A percentile compares a stretch with the other conserved stretches of the same genome.
Conservation (phyloP, 495 filamentous ascomycete genomes). For the Neurospora sublineolata region DNA sequence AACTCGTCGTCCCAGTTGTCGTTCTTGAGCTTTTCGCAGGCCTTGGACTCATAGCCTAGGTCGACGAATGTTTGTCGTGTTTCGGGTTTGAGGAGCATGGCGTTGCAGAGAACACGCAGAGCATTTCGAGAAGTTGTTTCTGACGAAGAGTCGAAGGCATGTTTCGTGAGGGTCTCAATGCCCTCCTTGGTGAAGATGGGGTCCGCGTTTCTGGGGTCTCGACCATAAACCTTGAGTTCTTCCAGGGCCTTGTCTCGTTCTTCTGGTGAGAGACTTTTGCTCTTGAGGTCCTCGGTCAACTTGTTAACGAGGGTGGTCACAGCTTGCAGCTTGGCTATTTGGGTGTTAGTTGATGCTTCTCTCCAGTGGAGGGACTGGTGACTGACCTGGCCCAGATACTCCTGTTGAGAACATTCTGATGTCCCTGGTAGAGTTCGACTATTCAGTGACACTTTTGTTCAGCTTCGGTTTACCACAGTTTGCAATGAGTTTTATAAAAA, state of each 20-base stretch:
- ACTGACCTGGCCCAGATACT: neutral
- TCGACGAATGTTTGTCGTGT: constrained; percentile 75
- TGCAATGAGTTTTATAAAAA: neutral
- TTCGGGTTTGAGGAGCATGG: constrained; percentile 57
- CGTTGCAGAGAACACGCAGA: constrained; percentile 77
- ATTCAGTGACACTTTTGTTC: neutral
- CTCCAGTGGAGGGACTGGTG: neutral
- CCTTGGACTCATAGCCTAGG: constrained; percentile 57
- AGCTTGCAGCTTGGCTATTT: constrained; percentile 50
- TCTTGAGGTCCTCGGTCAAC: constrained; percentile 46
- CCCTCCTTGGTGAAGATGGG: constrained; percentile 78
- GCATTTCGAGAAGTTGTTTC: constrained; percentile 60
- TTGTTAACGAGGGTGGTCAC: constrained; percentile 48
- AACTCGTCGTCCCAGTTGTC: constrained; percentile 84
- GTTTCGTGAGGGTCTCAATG: constrained; percentile 55
- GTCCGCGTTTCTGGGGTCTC: constrained; percentile 55
- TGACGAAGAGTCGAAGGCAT: constrained; percentile 56
- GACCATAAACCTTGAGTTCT: constrained; percentile 68
- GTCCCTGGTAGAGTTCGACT: neutral
- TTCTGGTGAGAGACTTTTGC: constrained; percentile 44
- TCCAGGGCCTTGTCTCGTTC: constrained; percentile 54
- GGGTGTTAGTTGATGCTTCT: neutral
- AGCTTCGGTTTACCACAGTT: neutral
- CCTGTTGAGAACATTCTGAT: neutral
- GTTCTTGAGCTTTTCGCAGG: constrained; percentile 61